Evolutionary conservation across 345 rosid species (phyloP).

Genomic region (Fremontodendron californicum): DNA sequence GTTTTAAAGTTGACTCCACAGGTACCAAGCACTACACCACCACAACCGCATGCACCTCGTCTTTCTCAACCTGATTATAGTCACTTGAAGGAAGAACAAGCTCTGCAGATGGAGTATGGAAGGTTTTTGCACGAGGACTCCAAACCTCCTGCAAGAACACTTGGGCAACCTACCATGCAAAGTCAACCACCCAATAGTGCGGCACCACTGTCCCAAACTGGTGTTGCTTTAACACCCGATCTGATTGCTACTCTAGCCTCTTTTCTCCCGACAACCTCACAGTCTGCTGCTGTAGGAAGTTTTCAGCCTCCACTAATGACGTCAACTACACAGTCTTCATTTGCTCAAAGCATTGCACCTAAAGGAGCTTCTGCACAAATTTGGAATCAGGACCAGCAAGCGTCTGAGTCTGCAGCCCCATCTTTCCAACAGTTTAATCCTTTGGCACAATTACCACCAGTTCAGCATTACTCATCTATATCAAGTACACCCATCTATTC

Average conservation of each 20-base stretch:
- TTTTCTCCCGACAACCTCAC: constrained; percentile 57
- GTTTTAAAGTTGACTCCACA: constrained; percentile 80
- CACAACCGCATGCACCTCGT: constrained; percentile 31
- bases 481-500: constrained; percentile 40
- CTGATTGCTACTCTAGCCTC: constrained; percentile 72
- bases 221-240: constrained; percentile 74
- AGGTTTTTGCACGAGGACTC: constrained; percentile 46
- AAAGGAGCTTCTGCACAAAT: constrained; percentile 41
- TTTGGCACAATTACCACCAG: constrained; percentile 36
- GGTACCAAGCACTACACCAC: constrained; percentile 31
- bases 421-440: constrained; percentile 49
- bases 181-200: constrained; percentile 31
- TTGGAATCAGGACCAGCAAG: constrained; percentile 46
- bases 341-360: constrained; percentile 34
- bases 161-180: constrained; percentile 34
- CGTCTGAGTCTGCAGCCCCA: constrained; percentile 37
- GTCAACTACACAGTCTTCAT: constrained; percentile 35
- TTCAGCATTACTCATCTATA: constrained; percentile 41
- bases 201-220: constrained; percentile 44
- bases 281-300: constrained; percentile 39
- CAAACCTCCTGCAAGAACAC: constrained; percentile 37
- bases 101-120: constrained; percentile 33
- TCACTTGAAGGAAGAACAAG: constrained; percentile 40
- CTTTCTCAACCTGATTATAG: constrained; percentile 37
- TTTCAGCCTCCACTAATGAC: constrained; percentile 41